A percentile compares a stretch with the other conserved stretches of the same genome.
Conservation (phyloP, 257 asterid species). For the Capsicum chinense region DNA sequence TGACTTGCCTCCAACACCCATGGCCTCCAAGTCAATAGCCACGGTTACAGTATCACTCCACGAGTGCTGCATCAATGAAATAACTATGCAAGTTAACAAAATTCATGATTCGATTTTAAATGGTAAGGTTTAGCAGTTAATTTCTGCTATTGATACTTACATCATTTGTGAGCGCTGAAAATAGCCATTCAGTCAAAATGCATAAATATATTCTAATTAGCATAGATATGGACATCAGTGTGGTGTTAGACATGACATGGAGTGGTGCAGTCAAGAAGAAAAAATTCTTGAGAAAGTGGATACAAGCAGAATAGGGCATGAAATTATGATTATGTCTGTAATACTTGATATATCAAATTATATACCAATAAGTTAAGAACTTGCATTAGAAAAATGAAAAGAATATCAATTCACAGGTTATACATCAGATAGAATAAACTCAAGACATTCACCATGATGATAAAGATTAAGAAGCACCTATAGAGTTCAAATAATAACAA, state of each 20-base stretch:
- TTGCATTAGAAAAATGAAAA: background rate
- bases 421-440: background rate
- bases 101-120: slow-evolving; percentile 24
- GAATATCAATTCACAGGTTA: background rate
- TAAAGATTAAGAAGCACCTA: background rate
- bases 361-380: background rate
- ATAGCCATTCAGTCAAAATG: slow-evolving; percentile 15
- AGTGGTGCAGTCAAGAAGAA: background rate
- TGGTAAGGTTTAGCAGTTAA: slow-evolving; percentile 11
- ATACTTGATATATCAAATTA: background rate
- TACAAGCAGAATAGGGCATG: background rate
- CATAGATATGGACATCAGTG: slow-evolving; percentile 4
- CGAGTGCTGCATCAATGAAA: slow-evolving; percentile 73
- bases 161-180: slow-evolving; percentile 7
- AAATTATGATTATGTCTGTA: background rate
- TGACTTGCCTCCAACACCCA: slow-evolving; percentile 97
- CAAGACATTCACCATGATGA: background rate
- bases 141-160: slow-evolving; percentile 21
- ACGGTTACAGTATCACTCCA: slow-evolving; percentile 84
- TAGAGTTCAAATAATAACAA: background rate
- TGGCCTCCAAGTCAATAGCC: slow-evolving; percentile 97
- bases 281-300: background rate
- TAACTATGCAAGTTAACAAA: slow-evolving; percentile 26
- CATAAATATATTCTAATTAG: background rate
- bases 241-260: background rate